Conservation (phyloP, 768 basidiomycete genomes). For the Atractiella rhizophila region DNA sequence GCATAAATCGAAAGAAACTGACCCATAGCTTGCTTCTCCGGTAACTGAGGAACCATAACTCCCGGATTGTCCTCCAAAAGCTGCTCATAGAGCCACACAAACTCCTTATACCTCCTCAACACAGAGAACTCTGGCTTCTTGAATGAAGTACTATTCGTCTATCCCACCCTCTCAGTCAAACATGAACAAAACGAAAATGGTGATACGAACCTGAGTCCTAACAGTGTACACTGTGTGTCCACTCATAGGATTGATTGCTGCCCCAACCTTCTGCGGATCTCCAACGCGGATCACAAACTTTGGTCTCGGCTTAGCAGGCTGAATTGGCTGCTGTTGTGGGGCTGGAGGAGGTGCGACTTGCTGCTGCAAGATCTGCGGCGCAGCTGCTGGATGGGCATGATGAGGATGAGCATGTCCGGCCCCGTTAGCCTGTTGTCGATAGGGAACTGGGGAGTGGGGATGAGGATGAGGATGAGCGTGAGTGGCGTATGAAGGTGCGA, state of each 20-base stretch:
- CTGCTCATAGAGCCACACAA: slow-evolving; percentile 82
- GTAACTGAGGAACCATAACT: slow-evolving; percentile 84
- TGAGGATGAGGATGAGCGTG: too few species aligned
- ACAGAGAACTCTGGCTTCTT: slow-evolving; percentile 70
- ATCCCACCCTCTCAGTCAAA: neutral
- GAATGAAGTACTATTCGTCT: slow-evolving; percentile 26
- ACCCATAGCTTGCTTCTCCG: slow-evolving; percentile 76
- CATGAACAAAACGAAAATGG: too few species aligned
- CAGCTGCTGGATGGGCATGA: too few species aligned
- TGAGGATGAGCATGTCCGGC: too few species aligned
- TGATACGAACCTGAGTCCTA: slow-evolving; percentile 32
- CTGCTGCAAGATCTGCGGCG: too few species aligned
- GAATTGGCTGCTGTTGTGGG: too few species aligned
- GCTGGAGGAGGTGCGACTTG: too few species aligned
- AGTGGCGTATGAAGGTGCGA: too few species aligned
- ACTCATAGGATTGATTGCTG: slow-evolving; percentile 45
- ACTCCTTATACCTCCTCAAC: slow-evolving; percentile 88
- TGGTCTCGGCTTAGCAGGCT: too few species aligned
- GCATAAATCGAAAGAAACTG: neutral
- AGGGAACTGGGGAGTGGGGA: too few species aligned
- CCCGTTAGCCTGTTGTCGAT: too few species aligned
- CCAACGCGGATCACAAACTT: slow-evolving; percentile 65
- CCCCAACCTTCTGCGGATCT: slow-evolving; percentile 92
- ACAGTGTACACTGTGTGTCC: slow-evolving; percentile 86
- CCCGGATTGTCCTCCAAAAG: slow-evolving; percentile 78